Conservation (phyloP, 2,329 filamentous ascomycete species). For the Beauveria sp. region DNA sequence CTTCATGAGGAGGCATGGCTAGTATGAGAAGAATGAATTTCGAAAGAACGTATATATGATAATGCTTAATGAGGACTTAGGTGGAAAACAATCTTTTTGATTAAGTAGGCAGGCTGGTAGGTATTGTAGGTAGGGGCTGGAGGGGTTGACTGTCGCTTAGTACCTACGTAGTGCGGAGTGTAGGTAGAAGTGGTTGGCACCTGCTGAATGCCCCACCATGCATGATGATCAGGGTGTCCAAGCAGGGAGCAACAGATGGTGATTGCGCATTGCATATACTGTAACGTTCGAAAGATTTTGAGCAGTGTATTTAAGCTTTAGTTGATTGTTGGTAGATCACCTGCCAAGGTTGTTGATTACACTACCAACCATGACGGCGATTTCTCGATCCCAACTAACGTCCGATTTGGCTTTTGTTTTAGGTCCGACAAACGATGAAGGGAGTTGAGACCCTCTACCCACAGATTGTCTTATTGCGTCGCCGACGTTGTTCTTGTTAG, state of each 20-base stretch:
- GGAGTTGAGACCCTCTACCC: conserved; percentile 63
- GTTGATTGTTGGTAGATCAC: conserved; percentile 10
- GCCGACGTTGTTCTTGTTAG: conserved; percentile 65
- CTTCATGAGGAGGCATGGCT: conserved; percentile 53
- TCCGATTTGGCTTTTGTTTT: conserved; percentile 39
- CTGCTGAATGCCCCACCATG: neutral
- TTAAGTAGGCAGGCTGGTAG: neutral
- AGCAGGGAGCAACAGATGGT: neutral
- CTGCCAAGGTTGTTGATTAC: conserved; percentile 54
- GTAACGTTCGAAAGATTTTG: neutral
- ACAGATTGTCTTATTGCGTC: conserved; percentile 81
- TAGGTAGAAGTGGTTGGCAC: neutral
- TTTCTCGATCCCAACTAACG: conserved; percentile 77
- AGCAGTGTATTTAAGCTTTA: neutral
- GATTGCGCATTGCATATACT: neutral
- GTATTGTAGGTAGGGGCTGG: neutral
- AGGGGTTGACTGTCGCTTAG: neutral
- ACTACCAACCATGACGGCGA: conserved; percentile 88
- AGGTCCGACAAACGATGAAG: conserved; percentile 41
- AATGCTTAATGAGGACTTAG: neutral
- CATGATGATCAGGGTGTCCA: neutral
- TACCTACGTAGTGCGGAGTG: neutral
- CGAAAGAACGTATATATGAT: neutral
- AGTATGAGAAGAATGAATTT: neutral
- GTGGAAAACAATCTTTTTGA: neutral